Evolutionary conservation across 2,329 filamentous ascomycete species (phyloP), one percentile per base, ranked within the genome.

Genomic region (Alternaria triticimaculans): DNA sequence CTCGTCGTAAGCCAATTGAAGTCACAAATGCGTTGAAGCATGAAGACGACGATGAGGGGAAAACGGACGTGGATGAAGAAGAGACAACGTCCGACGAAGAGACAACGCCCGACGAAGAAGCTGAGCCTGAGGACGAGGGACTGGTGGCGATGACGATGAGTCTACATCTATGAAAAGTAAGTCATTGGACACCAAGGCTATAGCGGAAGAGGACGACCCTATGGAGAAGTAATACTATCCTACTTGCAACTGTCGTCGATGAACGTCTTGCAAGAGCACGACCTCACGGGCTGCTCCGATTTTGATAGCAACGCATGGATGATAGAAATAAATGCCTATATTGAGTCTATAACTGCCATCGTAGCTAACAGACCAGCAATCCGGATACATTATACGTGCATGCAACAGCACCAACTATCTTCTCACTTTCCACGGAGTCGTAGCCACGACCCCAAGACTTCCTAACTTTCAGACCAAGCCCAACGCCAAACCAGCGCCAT

Each of bases 401-500:
- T 55, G 18, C 15, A 43, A 41, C 21, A 55, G n/a, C 37, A 55
- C 33, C 48, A 6, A 55, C n/a, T 44, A n/a, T 20, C 23, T 14
- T 28, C 9, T 28, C 37, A 41, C 37, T 28, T 44, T 23, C 37
- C 44, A 49, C 14, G 44, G 55, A 21, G 26, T 33, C 26, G 43
- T 57, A 45, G 18, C 55, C 55, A 49, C 55, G 26, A 37, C 43
- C 26, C 43, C 43, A 25, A 49, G 12, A 46, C 23, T 15, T 18
- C 15, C 25, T 18, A 23, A 57, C 37, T 6, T 45, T 45, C 55
- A 57, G n/a, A 48, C 43, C 55, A 14, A 57, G 18, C 26, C 30
- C 20, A 53, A 48, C 41, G 55, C 41, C 55, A 30, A 57, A 57
- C 25, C 55, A 57, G 15, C 55, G 55, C 55, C 55, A 45, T 44